Conservation (phyloP, 2,329 filamentous ascomycete genomes). For the Aspergillus thermomutatus region DNA sequence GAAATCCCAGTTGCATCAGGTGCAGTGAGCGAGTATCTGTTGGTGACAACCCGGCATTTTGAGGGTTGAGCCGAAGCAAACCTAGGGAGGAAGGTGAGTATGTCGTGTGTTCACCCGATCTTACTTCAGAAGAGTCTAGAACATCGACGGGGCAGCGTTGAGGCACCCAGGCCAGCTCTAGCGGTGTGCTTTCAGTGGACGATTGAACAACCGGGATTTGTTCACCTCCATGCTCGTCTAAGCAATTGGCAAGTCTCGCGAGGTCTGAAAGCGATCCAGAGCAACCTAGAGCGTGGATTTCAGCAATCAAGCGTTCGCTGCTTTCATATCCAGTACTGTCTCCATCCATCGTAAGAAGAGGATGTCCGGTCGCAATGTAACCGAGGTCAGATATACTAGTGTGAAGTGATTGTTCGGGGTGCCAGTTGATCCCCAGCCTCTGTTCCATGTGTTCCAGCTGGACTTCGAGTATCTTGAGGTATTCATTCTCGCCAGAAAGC, state of each 20-base stretch:
- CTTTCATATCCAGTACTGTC: slow-evolving; percentile 23
- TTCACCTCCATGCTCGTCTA: slow-evolving; percentile 35
- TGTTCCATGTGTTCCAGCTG: slow-evolving; percentile 28
- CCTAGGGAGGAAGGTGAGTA: slow-evolving; percentile 28
- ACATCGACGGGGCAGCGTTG: slow-evolving; percentile 34
- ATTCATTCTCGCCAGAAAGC: slow-evolving; percentile 21
- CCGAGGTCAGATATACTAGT: slow-evolving; percentile 13
- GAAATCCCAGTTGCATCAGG: slow-evolving; percentile 36
- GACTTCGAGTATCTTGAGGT: slow-evolving; percentile 20
- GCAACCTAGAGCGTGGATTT: slow-evolving; percentile 26
- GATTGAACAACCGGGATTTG: slow-evolving; percentile 20
- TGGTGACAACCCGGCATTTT: slow-evolving; percentile 18
- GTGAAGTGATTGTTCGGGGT: slow-evolving; percentile 16
- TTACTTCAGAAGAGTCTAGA: slow-evolving; percentile 8
- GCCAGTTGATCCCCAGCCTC: slow-evolving; percentile 31
- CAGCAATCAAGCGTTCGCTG: slow-evolving; percentile 21
- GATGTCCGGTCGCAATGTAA: slow-evolving; percentile 18
- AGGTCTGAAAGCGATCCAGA: slow-evolving; percentile 29
- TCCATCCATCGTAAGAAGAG: slow-evolving; percentile 22
- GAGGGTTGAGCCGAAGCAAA: slow-evolving; percentile 27
- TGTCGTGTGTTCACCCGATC: slow-evolving; percentile 9
- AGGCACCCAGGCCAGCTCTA: slow-evolving; percentile 32
- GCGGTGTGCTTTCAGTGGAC: neutral
- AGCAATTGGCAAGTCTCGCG: slow-evolving; percentile 24
- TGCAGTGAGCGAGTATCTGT: slow-evolving; percentile 22